Base-by-base conservation (phyloP, 306 rosid genomes). In the Quercus engelmannii region DNA sequence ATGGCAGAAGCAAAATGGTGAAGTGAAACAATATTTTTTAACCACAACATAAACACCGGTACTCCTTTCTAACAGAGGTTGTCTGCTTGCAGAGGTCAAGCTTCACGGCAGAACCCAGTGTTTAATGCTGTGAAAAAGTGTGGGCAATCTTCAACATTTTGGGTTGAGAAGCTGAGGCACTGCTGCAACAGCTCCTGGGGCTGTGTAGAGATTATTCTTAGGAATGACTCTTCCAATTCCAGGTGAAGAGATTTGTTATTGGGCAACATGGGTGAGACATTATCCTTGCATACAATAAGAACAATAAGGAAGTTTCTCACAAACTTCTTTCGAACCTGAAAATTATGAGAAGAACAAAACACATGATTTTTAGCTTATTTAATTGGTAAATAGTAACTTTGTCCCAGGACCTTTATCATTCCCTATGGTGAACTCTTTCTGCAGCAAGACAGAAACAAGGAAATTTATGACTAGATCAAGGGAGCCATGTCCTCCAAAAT, bases 61-160 rank as follows among this genome's bases (percentile, higher is more conserved):
- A 6, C 46, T 38, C 7, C 13, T 25, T 75, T 83, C 85, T 71
- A 81, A 49, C 14, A 55, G 23, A 54, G 75, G 63, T 74, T 75
- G 76, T 77, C 87, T 11, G 80, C 75, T 74, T 74, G 89, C 1
- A 81, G 78, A 21, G 91, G 86, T 26, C 38, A 84, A 3, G 88
- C 85, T 17, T 93, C 94, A 19, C 97, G 98, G 35, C 94, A 87
- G 86, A 95, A 95, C 99, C 99, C 91, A 74, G 93, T 93, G 79
- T 95, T 86, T 86, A 95, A 95, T 1, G 98, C 99, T 1, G 76
- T 82, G 26, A 91, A 84, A 84, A 95, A 83, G 86, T 95, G 99
- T 41, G 93, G 92, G 71, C 99, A 95, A 55, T 95, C 99, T 30
- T 94, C 99, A 4, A 90, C 92, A 62, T 89, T 88, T 73, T 94